Base-by-base conservation (phyloP, 2,329 filamentous ascomycete species). In the Alternaria panax region DNA sequence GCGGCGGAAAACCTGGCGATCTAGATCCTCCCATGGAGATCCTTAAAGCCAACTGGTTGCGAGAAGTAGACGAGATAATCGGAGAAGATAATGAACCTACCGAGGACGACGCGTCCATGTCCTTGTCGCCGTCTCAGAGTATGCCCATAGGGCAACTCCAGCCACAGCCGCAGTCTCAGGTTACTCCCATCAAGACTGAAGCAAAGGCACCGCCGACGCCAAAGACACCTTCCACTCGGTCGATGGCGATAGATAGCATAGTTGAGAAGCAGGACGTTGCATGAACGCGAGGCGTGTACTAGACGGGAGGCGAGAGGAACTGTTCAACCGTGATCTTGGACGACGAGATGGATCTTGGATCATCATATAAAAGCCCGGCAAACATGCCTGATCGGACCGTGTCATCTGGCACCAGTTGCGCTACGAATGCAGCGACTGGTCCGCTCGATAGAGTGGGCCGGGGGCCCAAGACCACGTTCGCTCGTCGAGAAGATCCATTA, bases 1-100 rank as follows among this genome's bases (percentile, higher is more conserved):
- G 86, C 41, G 86, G 86, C 25, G 86, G 85, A 18, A 87, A 87
- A 67, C 85, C 85, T 12, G 86, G 86, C 36, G 74, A 77, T 38
- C 55, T 78, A 55, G 81, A 84, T 66, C 86, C 86, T n/a, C 80
- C 84, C 1, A 88, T 89, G 82, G 86, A 87, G 20, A 80, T 84
- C 24, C 75, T 88, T 65, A 88, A 87, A 69, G 80, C 83, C 22
- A 76, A 80, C 51, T 88, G 86, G 86, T 81, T 88, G 77, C 79
- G 82, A 58, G 84, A 88, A 72, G 82, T 84, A 34, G 82, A 85
- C 52, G 85, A 85, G 65, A 63, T 72, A 11, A 57, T 75, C 20
- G 74, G 70, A 5, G 73, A 74, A 4, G 71, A 65, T 22, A 69
- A 66, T 22, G 74, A 72, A 38, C 60, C 57, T 51, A 45, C 64